These are phyloP conservation scores for Rhodamnia rubescens DNA, from an alignment of 345 rosid genomes.

Conservation along the genomic window DNA sequence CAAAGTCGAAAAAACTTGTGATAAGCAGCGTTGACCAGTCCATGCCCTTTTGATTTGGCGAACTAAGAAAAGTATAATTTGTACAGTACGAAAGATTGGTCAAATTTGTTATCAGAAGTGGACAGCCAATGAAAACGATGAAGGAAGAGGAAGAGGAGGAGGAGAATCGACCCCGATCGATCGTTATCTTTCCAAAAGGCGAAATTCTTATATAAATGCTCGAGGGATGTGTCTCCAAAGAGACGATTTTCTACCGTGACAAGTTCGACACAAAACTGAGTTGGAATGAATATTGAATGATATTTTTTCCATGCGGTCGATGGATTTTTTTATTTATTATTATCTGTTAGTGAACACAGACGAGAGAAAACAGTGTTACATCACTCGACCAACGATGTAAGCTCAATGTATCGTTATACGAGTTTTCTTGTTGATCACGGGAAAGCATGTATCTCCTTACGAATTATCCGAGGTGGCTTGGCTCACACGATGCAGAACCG, in stretches of 20 bases:
- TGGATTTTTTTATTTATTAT: too few species aligned
- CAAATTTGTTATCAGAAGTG: not conserved
- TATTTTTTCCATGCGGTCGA: too few species aligned
- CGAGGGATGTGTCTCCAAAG: not conserved
- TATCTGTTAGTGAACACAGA: too few species aligned
- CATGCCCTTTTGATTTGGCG: not conserved
- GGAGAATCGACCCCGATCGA: not conserved
- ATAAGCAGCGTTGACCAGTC: not conserved
- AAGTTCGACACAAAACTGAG: fast-evolving
- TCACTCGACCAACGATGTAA: not conserved
- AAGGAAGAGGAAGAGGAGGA: not conserved
- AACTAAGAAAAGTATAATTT: not conserved
- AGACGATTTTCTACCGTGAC: fast-evolving
- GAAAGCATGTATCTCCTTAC: fast-evolving
- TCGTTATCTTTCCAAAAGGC: not conserved
- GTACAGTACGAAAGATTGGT: not conserved
- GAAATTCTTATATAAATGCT: not conserved
- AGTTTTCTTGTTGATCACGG: not conserved
- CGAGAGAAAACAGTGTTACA: too few species aligned
- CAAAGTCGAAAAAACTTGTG: not conserved
- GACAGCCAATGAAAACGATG: not conserved
- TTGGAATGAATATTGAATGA: too few species aligned
- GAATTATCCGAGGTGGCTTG: not conserved
- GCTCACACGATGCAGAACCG: too few species aligned
- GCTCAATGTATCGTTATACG: not conserved